phyloP scores from a whole-genome alignment of 495 filamentous ascomycete species.

The Daldinia bambusicola region DNA sequence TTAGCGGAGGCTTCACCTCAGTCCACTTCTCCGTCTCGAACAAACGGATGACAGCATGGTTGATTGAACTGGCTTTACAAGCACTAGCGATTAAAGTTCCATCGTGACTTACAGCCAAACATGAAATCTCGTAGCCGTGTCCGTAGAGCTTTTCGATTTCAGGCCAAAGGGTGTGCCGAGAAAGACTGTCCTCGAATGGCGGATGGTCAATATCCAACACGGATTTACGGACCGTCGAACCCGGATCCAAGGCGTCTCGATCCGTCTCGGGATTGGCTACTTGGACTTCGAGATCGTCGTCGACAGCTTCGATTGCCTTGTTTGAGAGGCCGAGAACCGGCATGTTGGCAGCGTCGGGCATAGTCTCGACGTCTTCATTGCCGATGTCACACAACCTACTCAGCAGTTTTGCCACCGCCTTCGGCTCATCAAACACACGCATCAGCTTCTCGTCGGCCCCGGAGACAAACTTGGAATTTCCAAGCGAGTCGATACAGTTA shows the following conservation, averaged over 20 bases:
- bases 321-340: constrained; percentile 96
- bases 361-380: constrained; percentile 53
- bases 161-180: constrained; percentile 92
- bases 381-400: constrained; percentile 71
- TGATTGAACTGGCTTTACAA: constrained; percentile 88
- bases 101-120: constrained; percentile 81
- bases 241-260: constrained; percentile 55
- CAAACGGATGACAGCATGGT: constrained; percentile 92
- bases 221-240: constrained; percentile 54
- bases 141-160: constrained; percentile 97
- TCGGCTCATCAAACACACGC: constrained; percentile 92
- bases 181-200: constrained; percentile 87
- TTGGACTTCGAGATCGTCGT: constrained; percentile 58
- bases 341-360: constrained; percentile 90
- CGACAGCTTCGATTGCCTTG: constrained; percentile 78
- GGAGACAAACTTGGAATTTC: constrained; percentile 79
- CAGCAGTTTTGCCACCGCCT: constrained; percentile 79
- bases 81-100: constrained; percentile 85
- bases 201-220: constrained; percentile 69
- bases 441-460: constrained; percentile 99
- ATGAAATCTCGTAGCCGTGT: constrained; percentile 97
- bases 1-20: constrained; percentile 83
- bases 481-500: constrained; percentile 87
- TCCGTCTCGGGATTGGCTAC: constrained; percentile 54
- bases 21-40: constrained; percentile 89